Percentiles rank a stretch among this genome's conserved stretches.
These are phyloP conservation scores for Ilyonectria sp. DNA, from an alignment of 2,329 filamentous ascomycete genomes.

Conservation along the genomic window DNA sequence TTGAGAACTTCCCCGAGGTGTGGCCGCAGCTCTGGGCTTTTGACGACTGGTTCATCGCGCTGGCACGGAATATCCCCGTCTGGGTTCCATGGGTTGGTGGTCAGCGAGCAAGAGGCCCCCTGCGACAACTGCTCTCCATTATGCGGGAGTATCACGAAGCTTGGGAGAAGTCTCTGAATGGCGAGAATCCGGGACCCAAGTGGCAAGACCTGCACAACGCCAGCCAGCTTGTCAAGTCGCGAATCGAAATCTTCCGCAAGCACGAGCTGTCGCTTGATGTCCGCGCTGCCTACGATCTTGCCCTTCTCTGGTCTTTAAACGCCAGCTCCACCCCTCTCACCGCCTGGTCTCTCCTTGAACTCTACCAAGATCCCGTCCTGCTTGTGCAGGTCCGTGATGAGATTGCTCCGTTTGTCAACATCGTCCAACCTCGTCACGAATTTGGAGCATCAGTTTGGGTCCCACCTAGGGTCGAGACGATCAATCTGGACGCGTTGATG, in stretches of 20 bases:
- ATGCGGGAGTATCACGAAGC: conserved; percentile 55
- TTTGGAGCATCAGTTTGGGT: conserved; percentile 56
- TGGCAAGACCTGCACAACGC: conserved; percentile 58
- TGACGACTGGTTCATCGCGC: conserved; percentile 51
- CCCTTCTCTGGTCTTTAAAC: conserved; percentile 56
- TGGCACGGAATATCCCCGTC: conserved; percentile 51
- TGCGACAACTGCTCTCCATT: conserved; percentile 47
- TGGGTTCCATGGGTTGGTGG: conserved; percentile 53
- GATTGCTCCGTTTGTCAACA: conserved; percentile 51
- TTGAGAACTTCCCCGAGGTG: conserved; percentile 58
- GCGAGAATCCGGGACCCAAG: conserved; percentile 49
- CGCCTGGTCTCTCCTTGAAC: conserved; percentile 60
- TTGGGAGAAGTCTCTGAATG: conserved; percentile 52
- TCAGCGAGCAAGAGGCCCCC: conserved; percentile 51
- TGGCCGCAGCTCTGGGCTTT: conserved; percentile 57
- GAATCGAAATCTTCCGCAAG: conserved; percentile 50
- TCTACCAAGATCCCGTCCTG: conserved; percentile 57
- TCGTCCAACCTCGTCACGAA: conserved; percentile 53
- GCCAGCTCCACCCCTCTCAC: conserved; percentile 56
- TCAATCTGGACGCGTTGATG: conserved; percentile 56
- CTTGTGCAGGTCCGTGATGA: conserved; percentile 57
- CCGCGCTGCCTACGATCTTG: conserved; percentile 54
- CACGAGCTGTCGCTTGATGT: conserved; percentile 50
- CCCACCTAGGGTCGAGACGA: conserved; percentile 50
- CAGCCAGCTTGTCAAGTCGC: conserved; percentile 51